Evolutionary conservation across 371 early-diverging fungal species (phyloP), one percentile per base, ranked within the genome.

Genomic region (Actinomucor elegans): DNA sequence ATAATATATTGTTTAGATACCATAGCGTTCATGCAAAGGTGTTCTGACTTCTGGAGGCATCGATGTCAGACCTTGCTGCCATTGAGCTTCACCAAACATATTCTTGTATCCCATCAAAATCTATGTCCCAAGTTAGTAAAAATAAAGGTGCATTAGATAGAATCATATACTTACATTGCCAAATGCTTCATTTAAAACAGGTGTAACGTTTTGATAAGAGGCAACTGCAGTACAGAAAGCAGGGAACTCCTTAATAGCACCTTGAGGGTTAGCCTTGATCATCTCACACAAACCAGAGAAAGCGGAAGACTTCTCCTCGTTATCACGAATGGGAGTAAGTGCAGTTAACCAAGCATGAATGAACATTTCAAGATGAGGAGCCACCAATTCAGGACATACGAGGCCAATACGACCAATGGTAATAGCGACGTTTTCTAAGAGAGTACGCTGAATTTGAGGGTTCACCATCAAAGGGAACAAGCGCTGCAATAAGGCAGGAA

Each of bases 351-450:
- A 93, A 34, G 81, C 77, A 55, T 83, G 77, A 10, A 84, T 81
- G 65, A 94, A 93, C 17, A 70, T 59, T 49, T 85, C 85, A 26
- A 93, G 79, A 49, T 89, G 86, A 43, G 87, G 89, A 47, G 93
- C 89, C 21, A 96, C 88, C 18, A 84, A 46, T 18, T 74, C 71
- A n/a, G 98, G 93, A 66, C 83, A 86, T 3, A 90, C 90, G 15
- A 87, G 64, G 14, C 96, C 97, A 24, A 98, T 66, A 34, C 98
- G 88, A 18, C 97, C 97, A 42, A 96, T 83, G 18, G 96, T 91
- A 57, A 98, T 94, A 18, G 96, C 97, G 1, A 92, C 89, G 69
- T 98, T 98, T 67, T 98, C 97, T 37, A 83, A 73, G 28, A 97
- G 64, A 10, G 93, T 87, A 40, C 85, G 78, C 31, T 88, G 81